Conservation (phyloP, 2,329 filamentous ascomycete species). For the Cladosporium phlei region DNA sequence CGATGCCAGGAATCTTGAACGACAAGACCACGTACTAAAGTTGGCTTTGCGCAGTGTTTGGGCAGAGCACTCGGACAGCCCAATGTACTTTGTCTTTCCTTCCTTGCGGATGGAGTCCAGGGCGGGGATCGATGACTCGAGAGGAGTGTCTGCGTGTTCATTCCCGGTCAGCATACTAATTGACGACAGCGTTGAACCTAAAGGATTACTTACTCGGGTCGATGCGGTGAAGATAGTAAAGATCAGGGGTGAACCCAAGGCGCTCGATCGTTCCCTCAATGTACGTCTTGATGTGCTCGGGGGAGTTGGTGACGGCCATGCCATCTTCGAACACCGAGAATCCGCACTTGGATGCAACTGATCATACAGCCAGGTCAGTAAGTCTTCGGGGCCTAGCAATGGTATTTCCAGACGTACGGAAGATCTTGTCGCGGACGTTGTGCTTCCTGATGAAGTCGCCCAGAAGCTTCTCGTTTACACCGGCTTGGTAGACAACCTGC, state of each 20-base stretch:
- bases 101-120: slow-evolving; percentile 49
- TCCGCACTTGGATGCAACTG: slow-evolving; percentile 49
- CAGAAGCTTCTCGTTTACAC: slow-evolving; percentile 48
- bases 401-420: slow-evolving; percentile 32
- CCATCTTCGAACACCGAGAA: slow-evolving; percentile 34
- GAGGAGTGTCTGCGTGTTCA: slow-evolving; percentile 40
- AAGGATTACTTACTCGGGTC: slow-evolving; percentile 29
- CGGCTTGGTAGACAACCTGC: slow-evolving; percentile 44
- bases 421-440: slow-evolving; percentile 48
- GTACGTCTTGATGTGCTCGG: slow-evolving; percentile 44
- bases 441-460: slow-evolving; percentile 49
- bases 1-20: no score
- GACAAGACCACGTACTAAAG: slow-evolving; percentile 3
- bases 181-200: no score
- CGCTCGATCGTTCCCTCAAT: slow-evolving; percentile 48
- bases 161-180: not conserved
- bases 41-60: slow-evolving; percentile 46
- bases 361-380: not conserved
- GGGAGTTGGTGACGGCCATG: slow-evolving; percentile 42
- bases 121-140: slow-evolving; percentile 42
- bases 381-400: no score
- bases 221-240: slow-evolving; percentile 42
- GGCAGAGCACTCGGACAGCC: slow-evolving; percentile 50
- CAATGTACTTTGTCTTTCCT: slow-evolving; percentile 50
- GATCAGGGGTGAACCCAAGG: slow-evolving; percentile 43